Conservation (phyloP, 108 stramenopile species). For the Fragilaria radians region DNA sequence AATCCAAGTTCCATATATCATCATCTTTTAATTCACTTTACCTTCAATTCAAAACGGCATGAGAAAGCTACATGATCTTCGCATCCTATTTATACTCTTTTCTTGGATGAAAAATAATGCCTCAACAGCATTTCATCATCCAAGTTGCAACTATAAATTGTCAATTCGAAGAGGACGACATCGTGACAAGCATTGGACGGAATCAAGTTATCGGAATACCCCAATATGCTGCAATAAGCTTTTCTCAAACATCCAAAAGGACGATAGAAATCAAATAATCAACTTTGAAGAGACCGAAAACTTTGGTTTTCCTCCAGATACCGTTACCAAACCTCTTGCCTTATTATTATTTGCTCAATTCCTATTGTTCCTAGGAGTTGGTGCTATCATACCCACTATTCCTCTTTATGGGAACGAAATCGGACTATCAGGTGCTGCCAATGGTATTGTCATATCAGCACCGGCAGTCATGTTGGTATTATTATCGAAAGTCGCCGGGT, state of each 20-base stretch:
- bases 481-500: conserved; percentile 30
- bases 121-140: too few species aligned
- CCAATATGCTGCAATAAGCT: too few species aligned
- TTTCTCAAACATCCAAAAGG: neutral
- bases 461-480: conserved; percentile 62
- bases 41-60: too few species aligned
- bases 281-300: neutral
- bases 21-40: too few species aligned
- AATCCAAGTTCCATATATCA: too few species aligned
- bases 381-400: conserved; percentile 68
- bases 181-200: too few species aligned
- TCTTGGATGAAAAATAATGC: too few species aligned
- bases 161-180: too few species aligned
- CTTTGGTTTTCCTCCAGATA: conserved; percentile 11
- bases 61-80: too few species aligned
- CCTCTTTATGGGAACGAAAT: conserved; percentile 70
- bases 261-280: neutral
- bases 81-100: too few species aligned
- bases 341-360: conserved; percentile 62
- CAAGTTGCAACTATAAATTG: too few species aligned
- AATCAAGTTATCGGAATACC: too few species aligned
- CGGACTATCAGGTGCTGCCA: conserved; percentile 52
- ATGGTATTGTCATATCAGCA: conserved; percentile 67
- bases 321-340: conserved; percentile 33
- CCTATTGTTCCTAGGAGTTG: conserved; percentile 68